Evolutionary conservation across 2,329 filamentous ascomycete species (phyloP).

Genomic region (Hymenoscyphus fructigenus): DNA sequence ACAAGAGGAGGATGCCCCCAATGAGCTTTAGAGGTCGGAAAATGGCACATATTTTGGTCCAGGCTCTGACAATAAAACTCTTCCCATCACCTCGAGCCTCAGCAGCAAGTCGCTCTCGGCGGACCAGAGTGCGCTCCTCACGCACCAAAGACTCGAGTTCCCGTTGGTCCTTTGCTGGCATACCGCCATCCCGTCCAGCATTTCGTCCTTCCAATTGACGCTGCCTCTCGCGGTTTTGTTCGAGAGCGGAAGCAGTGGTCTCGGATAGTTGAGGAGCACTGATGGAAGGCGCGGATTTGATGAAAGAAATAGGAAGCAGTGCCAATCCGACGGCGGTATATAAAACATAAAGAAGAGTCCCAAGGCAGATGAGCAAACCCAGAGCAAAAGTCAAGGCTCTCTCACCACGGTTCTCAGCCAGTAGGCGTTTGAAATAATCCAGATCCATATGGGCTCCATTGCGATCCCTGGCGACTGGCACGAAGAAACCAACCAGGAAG

Average conservation of each 20-base stretch:
- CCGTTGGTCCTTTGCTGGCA: conserved; percentile 81
- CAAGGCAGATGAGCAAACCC: conserved; percentile 83
- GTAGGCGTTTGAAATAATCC: conserved; percentile 85
- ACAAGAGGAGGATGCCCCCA: conserved; percentile 74
- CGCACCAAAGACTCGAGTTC: conserved; percentile 84
- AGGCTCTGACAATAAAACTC: conserved; percentile 69
- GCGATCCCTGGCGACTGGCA: conserved; percentile 72
- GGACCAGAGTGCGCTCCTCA: conserved; percentile 88
- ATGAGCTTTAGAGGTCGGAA: conserved; percentile 88
- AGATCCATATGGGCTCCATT: conserved; percentile 71
- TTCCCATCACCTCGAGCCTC: conserved; percentile 78
- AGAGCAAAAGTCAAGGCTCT: conserved; percentile 87
- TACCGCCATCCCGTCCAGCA: conserved; percentile 68
- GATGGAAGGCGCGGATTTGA: conserved; percentile 86
- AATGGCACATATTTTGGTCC: conserved; percentile 77
- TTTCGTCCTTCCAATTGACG: conserved; percentile 86
- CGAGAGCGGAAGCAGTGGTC: conserved; percentile 75
- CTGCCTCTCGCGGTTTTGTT: conserved; percentile 87
- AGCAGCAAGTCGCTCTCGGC: conserved; percentile 81
- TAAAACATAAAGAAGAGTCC: conserved; percentile 79
- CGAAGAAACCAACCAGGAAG: conserved; percentile 92
- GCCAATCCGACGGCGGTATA: conserved; percentile 90
- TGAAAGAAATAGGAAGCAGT: conserved; percentile 82
- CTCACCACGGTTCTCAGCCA: conserved; percentile 86
- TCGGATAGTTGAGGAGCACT: conserved; percentile 78